Percentiles rank a stretch among this genome's conserved stretches.
Conservation (phyloP, 257 asterid genomes). For the Avicennia marina region DNA sequence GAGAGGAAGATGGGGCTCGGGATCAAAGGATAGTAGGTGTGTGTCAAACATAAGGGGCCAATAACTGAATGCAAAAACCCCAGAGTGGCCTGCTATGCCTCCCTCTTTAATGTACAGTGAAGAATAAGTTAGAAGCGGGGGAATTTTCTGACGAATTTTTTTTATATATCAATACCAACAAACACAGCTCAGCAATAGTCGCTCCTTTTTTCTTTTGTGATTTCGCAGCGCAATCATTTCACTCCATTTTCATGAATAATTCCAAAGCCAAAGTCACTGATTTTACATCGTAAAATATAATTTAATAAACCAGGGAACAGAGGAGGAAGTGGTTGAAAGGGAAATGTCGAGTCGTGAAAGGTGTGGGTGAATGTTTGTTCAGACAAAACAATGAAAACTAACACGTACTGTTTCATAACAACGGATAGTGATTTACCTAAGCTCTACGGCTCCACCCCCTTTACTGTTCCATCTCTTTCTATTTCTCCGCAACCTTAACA, state of each 20-base stretch:
- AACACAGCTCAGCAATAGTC: constrained; percentile 23
- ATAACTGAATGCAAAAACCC: constrained; percentile 43
- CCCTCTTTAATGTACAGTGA: constrained; percentile 42
- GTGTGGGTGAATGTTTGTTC: constrained; percentile 32
- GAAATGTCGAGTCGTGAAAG: constrained; percentile 50
- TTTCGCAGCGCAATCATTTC: constrained; percentile 29
- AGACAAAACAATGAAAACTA: constrained; percentile 36
- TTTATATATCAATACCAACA: constrained; percentile 11
- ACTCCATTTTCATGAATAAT: constrained; percentile 13
- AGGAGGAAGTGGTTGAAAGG: not conserved
- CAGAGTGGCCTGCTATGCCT: constrained; percentile 34
- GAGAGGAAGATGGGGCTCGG: constrained; percentile 19
- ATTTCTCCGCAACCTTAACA: constrained; percentile 18
- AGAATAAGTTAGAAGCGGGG: constrained; percentile 16
- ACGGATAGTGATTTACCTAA: constrained; percentile 47
- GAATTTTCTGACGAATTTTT: constrained; percentile 44
- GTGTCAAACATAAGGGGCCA: constrained; percentile 27
- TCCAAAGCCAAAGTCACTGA: constrained; percentile 6
- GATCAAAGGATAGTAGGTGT: constrained; percentile 31
- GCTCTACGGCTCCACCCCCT: constrained; percentile 14
- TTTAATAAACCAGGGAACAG: not conserved
- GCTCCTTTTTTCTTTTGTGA: constrained; percentile 8
- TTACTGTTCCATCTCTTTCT: constrained; percentile 20
- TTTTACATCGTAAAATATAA: not conserved
- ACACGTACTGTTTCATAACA: constrained; percentile 28